Percentiles rank a stretch among this genome's conserved stretches.
Conservation (phyloP, 768 basidiomycete species). For the Phanerodontia chrysosporium region DNA sequence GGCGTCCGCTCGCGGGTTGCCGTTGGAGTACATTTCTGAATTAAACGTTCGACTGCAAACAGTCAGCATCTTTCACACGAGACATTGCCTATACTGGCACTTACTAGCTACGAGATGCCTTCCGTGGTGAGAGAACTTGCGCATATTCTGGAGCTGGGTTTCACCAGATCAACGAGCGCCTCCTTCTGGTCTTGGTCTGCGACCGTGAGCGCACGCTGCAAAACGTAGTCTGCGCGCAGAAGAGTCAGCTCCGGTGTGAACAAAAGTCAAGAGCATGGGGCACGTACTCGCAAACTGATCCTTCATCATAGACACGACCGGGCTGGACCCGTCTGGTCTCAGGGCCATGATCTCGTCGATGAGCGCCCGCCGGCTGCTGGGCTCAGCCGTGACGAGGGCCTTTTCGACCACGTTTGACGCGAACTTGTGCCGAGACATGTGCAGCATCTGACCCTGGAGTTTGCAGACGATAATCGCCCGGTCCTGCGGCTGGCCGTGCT, state of each 20-base stretch:
- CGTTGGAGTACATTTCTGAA: slow-evolving; percentile 41
- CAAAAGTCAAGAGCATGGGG: not conserved
- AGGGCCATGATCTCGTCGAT: slow-evolving; percentile 79
- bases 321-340: slow-evolving; percentile 60
- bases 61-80: not conserved
- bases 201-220: slow-evolving; percentile 71
- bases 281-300: slow-evolving; percentile 85
- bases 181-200: slow-evolving; percentile 73
- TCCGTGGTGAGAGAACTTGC: slow-evolving; percentile 68
- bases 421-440: slow-evolving; percentile 84
- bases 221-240: slow-evolving; percentile 65
- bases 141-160: slow-evolving; percentile 65
- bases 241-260: not conserved
- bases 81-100: slow-evolving; percentile 26
- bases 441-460: slow-evolving; percentile 73
- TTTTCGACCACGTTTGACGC: slow-evolving; percentile 97
- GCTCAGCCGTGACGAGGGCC: slow-evolving; percentile 64
- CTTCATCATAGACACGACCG: slow-evolving; percentile 72
- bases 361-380: slow-evolving; percentile 60
- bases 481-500: slow-evolving; percentile 72
- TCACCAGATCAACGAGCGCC: slow-evolving; percentile 53
- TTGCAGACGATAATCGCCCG: slow-evolving; percentile 59
- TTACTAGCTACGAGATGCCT: slow-evolving; percentile 80
- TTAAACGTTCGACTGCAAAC: slow-evolving; percentile 59
- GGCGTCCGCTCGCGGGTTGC: not conserved